Evolutionary conservation across 306 rosid genomes (phyloP), one percentile per base, ranked within the genome.

Genomic region (Inga oerstediana): DNA sequence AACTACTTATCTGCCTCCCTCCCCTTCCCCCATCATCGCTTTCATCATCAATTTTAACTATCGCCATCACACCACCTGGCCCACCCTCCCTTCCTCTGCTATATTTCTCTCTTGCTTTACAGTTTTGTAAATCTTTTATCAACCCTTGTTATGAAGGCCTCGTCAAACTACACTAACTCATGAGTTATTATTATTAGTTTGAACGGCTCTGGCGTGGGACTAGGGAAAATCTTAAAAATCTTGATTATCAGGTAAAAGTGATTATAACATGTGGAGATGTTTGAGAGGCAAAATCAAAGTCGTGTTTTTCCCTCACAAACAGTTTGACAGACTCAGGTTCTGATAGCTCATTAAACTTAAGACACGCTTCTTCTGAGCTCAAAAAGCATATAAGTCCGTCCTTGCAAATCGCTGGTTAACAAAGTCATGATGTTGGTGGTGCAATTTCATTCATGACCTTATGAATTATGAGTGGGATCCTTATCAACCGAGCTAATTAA

Each of bases 41-140:
- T 84, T 90, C 95, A 84, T 86, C 87, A 46, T 83, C 88, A 83
- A 77, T 87, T 79, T 88, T 85, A 80, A 76, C 84, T 73, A 83
- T 90, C 91, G 3, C 83, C 61, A 54, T 84, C 88, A 76, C 86
- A 70, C 81, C 88, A 76, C 71, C 52, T 74, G 82, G 39, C 52
- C 58, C 67, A 43, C 74, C 75, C 80, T 54, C 43, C 80, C 17
- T 1, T 3, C 17, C 8, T 30, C 61, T 9, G 19, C 98, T 98
- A 72, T 92, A 37, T 6, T 0, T 6, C 43, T 39, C 43, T 8
- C 66, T 24, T 24, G 14, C 14, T 8, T 10, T 22, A 3, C 14
- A 7, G 3, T 59, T 59, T 2, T 3, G 16, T 51, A 51, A 14
- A 16, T 15, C 17, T 16, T 16, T 51, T 51, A 51, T 51, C 5